Percentiles rank a stretch among this genome's conserved stretches.
Evolutionary conservation across 805 yeast genomes (phyloP).

Genomic region (Candida sithepensis): DNA sequence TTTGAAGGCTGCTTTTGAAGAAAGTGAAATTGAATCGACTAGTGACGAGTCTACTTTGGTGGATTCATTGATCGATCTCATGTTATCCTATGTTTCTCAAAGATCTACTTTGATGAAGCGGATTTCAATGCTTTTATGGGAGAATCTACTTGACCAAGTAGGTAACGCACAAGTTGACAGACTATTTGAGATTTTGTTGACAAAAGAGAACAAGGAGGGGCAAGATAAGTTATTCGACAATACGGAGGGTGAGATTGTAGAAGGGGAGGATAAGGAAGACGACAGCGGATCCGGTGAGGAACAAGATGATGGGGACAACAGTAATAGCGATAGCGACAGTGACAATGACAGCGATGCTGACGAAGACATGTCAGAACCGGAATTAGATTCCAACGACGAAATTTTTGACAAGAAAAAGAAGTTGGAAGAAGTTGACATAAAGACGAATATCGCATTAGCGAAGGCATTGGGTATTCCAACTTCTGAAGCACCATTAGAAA

Average conservation of each 20-base stretch:
- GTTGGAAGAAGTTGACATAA: conserved; percentile 34
- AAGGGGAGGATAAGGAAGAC: conserved; percentile 35
- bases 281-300: conserved; percentile 31
- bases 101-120: conserved; percentile 55
- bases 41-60: conserved; percentile 35
- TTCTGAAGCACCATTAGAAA: conserved; percentile 44
- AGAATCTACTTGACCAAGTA: conserved; percentile 47
- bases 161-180: conserved; percentile 42
- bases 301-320: conserved; percentile 23
- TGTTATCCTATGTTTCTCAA: conserved; percentile 55
- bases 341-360: conserved; percentile 38
- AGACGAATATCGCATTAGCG: conserved; percentile 63
- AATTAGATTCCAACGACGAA: conserved; percentile 16
- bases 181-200: conserved; percentile 50
- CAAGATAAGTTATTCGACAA: conserved; percentile 71
- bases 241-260: conserved; percentile 45
- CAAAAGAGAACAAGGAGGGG: conserved; percentile 81
- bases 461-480: conserved; percentile 66
- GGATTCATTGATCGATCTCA: conserved; percentile 44
- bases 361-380: conserved; percentile 29
- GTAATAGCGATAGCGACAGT: conserved; percentile 2
- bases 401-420: conserved; percentile 21
- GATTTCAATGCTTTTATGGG: conserved; percentile 46
- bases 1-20: conserved; percentile 55
- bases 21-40: conserved; percentile 35